These are phyloP conservation scores for Suhomyces prunicola DNA, from an alignment of 805 yeast genomes.

Conservation along the genomic window DNA sequence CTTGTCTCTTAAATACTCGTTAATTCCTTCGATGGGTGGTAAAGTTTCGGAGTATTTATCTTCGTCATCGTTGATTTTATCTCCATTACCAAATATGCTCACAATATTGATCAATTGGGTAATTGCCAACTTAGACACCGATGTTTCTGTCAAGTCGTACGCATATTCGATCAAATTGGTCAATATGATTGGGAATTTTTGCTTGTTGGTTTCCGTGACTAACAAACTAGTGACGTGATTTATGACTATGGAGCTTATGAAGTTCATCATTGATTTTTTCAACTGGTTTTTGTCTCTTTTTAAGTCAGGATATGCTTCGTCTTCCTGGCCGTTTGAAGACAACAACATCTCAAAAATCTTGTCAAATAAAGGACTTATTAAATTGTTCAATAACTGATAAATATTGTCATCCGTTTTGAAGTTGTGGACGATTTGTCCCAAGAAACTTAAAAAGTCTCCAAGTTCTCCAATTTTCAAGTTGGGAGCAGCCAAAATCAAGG, in stretches of 20 bases:
- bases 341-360: slow-evolving; percentile 56
- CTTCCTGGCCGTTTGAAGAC: slow-evolving; percentile 16
- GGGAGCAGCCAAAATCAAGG: slow-evolving; percentile 51
- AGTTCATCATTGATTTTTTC: slow-evolving; percentile 66
- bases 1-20: slow-evolving; percentile 65
- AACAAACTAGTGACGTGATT: slow-evolving; percentile 80
- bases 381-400: slow-evolving; percentile 68
- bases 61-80: slow-evolving; percentile 54
- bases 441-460: slow-evolving; percentile 76
- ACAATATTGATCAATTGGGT: slow-evolving; percentile 64
- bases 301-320: slow-evolving; percentile 51
- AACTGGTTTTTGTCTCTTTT: slow-evolving; percentile 61
- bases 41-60: slow-evolving; percentile 51
- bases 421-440: slow-evolving; percentile 83
- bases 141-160: slow-evolving; percentile 58
- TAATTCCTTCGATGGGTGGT: slow-evolving; percentile 63
- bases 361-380: slow-evolving; percentile 69
- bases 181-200: slow-evolving; percentile 57
- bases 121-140: slow-evolving; percentile 65
- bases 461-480: slow-evolving; percentile 63
- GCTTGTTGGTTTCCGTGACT: slow-evolving; percentile 63
- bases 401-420: slow-evolving; percentile 65
- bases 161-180: slow-evolving; percentile 65
- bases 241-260: slow-evolving; percentile 65
- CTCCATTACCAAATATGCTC: slow-evolving; percentile 57